These are phyloP conservation scores for Gynochthodes officinalis DNA, from an alignment of 257 asterid genomes.

Conservation along the genomic window DNA sequence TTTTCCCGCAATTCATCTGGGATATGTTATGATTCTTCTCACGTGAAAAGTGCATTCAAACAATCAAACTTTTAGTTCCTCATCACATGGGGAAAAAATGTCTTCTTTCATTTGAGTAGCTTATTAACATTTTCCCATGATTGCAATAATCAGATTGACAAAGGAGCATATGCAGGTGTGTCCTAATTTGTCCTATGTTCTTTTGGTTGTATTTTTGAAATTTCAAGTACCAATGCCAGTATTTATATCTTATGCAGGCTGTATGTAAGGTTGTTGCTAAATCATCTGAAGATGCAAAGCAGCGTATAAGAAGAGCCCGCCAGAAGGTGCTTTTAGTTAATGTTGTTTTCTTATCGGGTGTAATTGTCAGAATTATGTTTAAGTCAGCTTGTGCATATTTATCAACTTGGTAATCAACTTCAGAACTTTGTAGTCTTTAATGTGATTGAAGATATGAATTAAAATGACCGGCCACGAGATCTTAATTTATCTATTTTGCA, in stretches of 20 bases:
- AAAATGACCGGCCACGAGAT: too few relatives aligned
- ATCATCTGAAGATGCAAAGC: slow-evolving; percentile 91
- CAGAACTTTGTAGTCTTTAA: too few relatives aligned
- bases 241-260: slow-evolving; percentile 52
- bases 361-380: background rate
- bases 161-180: slow-evolving; percentile 94
- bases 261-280: slow-evolving; percentile 84
- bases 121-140: slow-evolving; percentile 22
- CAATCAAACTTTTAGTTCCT: too few relatives aligned
- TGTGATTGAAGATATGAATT: too few relatives aligned
- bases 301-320: slow-evolving; percentile 91
- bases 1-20: slow-evolving; percentile 4
- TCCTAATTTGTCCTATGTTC: slow-evolving; percentile 21
- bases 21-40: background rate
- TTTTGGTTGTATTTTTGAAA: slow-evolving; percentile 10
- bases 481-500: too few relatives aligned
- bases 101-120: background rate
- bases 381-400: too few relatives aligned
- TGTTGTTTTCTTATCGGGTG: background rate
- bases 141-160: slow-evolving; percentile 65
- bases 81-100: background rate
- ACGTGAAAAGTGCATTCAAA: slow-evolving; percentile 3
- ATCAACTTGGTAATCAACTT: too few relatives aligned
- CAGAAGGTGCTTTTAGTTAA: slow-evolving; percentile 58
- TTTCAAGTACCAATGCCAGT: background rate